Evolutionary conservation across 2,329 filamentous ascomycete species (phyloP).

Genomic region (Diaporthe sp.): DNA sequence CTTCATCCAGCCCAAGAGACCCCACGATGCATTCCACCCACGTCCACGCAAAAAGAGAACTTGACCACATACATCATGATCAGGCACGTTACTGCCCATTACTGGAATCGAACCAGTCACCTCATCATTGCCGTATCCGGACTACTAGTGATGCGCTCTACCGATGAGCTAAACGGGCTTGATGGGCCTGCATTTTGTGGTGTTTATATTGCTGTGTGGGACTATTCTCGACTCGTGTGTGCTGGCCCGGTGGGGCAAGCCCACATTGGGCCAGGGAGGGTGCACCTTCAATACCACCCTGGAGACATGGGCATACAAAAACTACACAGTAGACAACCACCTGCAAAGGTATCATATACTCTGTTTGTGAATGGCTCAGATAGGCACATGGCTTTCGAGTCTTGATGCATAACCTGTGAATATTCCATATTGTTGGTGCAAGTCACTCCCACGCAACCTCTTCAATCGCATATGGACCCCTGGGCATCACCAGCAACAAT

Average conservation of each 20-base stretch:
- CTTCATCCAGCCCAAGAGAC: background rate
- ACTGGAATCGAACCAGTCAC: slow-evolving; percentile 31
- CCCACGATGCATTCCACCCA: background rate
- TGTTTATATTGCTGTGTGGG: slow-evolving; percentile 1
- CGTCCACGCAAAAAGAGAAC: background rate
- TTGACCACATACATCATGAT: fast-evolving
- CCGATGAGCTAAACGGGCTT: slow-evolving; percentile 29
- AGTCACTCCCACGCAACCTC: background rate
- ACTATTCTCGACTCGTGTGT: slow-evolving; percentile 8
- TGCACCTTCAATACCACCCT: background rate
- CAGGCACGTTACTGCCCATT: background rate
- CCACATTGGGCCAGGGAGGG: background rate
- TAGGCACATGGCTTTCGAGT: too few species aligned
- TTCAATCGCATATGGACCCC: background rate
- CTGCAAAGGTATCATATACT: background rate
- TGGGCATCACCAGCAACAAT: background rate
- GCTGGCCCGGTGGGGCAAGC: background rate
- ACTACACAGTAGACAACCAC: background rate
- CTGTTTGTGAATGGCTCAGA: background rate
- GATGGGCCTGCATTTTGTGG: background rate
- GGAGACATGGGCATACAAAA: too few species aligned
- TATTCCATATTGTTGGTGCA: too few species aligned
- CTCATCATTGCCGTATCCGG: background rate
- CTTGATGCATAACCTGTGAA: background rate
- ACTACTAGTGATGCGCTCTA: slow-evolving; percentile 28